Base-by-base conservation (phyloP, 1,284 basidiomycete genomes). In the Tranzscheliella williamsii region DNA sequence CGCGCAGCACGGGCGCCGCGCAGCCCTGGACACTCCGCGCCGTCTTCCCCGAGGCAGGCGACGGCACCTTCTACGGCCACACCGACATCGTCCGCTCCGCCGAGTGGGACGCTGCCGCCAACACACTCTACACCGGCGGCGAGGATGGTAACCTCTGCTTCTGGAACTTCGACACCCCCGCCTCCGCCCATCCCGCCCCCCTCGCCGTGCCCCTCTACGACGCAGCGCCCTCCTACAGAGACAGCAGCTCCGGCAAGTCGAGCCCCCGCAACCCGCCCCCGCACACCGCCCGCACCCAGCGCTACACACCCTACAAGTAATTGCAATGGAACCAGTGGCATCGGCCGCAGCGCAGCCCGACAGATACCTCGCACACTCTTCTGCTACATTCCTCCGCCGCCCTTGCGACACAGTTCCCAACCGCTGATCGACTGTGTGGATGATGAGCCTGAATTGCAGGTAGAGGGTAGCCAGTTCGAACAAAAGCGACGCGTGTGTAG, bases 61-160 rank as follows among this genome's bases (percentile, higher is more conserved):
- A 52, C 29, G 50, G 50, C 13, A 54, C 50, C 0, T 32, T 56
- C 7, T 52, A 55, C 23, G 71, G 58, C 5, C 71, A 73, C 42
- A 35, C 45, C 15, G 71, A 73, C 33, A 70, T 73, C 37, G 58
- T 73, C 6, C 50, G 71, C 5, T 56, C 51, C 24, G 64, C 66
- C 13, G 44, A 56, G 20, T 70, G 49, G 48, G 64, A 67, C 24
- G 15, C 52, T 13, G 22, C 21, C 4, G 45, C 45, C 3, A 48
- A 61, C n/a, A 55, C 52, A 0, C 42, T 72, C 15, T 64, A 63
- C 34, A 65, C 70, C 0, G 70, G 70, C 7, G 70, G 67, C 4
- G 70, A 72, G 32, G 70, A 72, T 37, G 67, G 65, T 12, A 64
- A 53, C n/a, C 40, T 70, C 2, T 67, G 67, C 38, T 53, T 57